Evolutionary conservation across 1,139 yeast genomes (phyloP), one percentile per base, ranked within the genome.

Genomic region (Candida freyschussii): DNA sequence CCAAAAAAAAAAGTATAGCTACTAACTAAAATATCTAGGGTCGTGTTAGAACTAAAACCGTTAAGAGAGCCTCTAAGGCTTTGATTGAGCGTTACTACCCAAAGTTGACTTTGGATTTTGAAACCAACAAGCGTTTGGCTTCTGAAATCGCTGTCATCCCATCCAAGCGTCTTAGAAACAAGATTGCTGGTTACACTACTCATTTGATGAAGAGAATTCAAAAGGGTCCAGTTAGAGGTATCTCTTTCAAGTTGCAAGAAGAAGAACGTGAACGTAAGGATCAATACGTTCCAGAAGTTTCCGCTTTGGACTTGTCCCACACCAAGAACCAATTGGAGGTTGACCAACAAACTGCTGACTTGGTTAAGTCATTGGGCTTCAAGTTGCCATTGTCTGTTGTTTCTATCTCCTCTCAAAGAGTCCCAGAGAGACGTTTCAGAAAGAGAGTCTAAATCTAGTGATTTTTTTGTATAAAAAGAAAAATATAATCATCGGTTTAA

Each of bases 251-350:
- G 76, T 86, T 91, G 67, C 99, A 91, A 80, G 99, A 91, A 78
- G 99, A 91, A 77, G 99, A 93, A 81, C 91, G 98, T 82, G 99
- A 93, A 78, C 85, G 98, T 79, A 91, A 93, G 78, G 99, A 93
- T 74, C 98, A 93, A 78, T 93, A 89, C 75, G 98, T 93, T 63
- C 99, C 99, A 74, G 97, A 89, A 70, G 95, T 89, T 65, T 93
- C 98, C 67, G 99, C 98, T 69, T 85, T 93, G 70, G 97, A 89
- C 77, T 83, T 89, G 67, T 80, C 95, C 58, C 89, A 86, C 84
- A 78, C 87, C 69, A 86, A 86, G 73, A 89, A 89, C 68, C 93
- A 84, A 66, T 85, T 93, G 69, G 93, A 86, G 73, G 95, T 93
- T 67, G 99, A 93, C 72, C 77, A 85, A 66, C 96, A 89, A 75